A percentile compares a stretch with the other conserved stretches of the same genome.
Conservation (phyloP, 225 moss, liverwort and hornwort species). For the Marchantia paleacea region DNA sequence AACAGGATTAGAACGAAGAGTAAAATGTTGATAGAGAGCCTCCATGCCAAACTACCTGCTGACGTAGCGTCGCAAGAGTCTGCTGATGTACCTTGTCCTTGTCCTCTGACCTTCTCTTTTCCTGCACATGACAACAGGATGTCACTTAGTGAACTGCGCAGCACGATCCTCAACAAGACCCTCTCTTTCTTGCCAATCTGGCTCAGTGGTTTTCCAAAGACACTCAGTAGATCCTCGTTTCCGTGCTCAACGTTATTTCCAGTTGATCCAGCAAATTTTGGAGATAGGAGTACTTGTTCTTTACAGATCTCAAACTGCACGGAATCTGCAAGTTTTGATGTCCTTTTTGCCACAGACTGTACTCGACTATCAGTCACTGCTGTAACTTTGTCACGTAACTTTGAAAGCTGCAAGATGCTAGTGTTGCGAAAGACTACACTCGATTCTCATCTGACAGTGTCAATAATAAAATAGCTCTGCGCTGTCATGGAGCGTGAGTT, state of each 20-base stretch:
- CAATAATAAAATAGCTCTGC: neutral
- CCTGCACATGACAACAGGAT: conserved; percentile 20
- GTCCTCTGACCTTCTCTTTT: conserved; percentile 32
- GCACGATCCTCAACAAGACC: neutral
- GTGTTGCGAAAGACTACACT: neutral
- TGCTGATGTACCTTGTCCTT: conserved; percentile 40
- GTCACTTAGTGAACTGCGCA: neutral
- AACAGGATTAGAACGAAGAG: too few species aligned
- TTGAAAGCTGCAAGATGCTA: neutral
- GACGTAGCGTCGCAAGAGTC: conserved; percentile 27
- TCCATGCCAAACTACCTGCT: conserved; percentile 20
- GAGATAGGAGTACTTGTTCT: neutral
- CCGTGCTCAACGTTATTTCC: neutral
- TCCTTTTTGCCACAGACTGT: too few species aligned
- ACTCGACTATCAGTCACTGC: too few species aligned
- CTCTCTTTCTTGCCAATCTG: neutral
- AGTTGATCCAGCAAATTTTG: neutral
- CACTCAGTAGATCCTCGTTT: neutral
- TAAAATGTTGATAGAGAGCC: neutral
- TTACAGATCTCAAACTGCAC: neutral
- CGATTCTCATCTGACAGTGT: neutral
- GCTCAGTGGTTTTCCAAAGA: neutral
- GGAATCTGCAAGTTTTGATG: too few species aligned
- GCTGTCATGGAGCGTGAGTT: neutral
- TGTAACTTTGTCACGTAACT: neutral